Evolutionary conservation across 805 yeast genomes (phyloP), one percentile per base, ranked within the genome.

Genomic region (Saccharomycopsis synnaedendra): DNA sequence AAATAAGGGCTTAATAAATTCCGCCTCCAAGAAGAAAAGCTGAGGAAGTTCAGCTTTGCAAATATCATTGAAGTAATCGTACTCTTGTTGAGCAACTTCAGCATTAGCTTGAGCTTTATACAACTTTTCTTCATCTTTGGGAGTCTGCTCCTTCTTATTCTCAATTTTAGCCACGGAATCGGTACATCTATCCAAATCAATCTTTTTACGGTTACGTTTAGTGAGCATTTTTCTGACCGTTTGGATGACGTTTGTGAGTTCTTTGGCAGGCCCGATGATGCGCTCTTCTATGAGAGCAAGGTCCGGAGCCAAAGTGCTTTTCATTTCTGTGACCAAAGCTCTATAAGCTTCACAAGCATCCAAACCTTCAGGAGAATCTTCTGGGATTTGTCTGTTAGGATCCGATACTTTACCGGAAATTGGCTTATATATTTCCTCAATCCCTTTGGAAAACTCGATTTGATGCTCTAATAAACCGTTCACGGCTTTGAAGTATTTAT

Each of bases 281-380:
- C 95, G 78, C 47, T 87, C 75, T 57, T 93, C 97, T 56, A 93
- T 86, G 64, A 93, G 74, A 57, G 86, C 95, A 62, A 93, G 71
- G 63, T 93, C 98, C 0, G 98, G 98, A 60, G 86, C 83, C 59
- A 93, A 70, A 2, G 87, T 79, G 47, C 77, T 80, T 66, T 89
- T 93, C 57, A 93, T 70, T 52, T 89, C 97, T 44, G 78, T 75
- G 36, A 93, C 96, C 48, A 88, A 82, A 40, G 76, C 94, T 49
- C 95, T 73, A 65, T 89, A 93, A 62, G 84, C 95, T 60, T 85
- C 95, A 58, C 94, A 78, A 1, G 98, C 98, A 59, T 84, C 80
- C 55, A 93, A 87, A 57, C 97, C 98, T 46, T 93, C 95, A 3
- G 97, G 97, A 60, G 89, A 89, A 56, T 94, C 97, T 62, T 93